Evolutionary conservation across 2,329 filamentous ascomycete genomes (phyloP).

Genomic region (Lecanicillium sp.): DNA sequence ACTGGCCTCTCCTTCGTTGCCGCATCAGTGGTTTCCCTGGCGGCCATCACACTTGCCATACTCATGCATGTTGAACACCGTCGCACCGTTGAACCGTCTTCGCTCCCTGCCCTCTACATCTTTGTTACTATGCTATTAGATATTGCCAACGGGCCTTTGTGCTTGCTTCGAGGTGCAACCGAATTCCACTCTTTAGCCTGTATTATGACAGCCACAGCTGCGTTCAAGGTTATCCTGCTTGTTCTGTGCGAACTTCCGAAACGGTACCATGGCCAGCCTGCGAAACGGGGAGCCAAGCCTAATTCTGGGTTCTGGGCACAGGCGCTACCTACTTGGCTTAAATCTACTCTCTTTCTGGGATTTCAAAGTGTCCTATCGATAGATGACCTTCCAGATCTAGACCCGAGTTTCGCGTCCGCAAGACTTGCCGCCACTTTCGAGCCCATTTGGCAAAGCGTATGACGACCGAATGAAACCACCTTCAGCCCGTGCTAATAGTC

Average conservation of each 20-base stretch:
- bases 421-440: slow-evolving; percentile 5
- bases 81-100: slow-evolving; percentile 23
- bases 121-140: slow-evolving; percentile 25
- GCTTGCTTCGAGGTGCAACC: too few species aligned
- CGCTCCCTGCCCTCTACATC: slow-evolving; percentile 23
- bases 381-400: neutral
- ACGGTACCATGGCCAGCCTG: slow-evolving; percentile 8
- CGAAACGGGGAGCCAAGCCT: slow-evolving; percentile 19
- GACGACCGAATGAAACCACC: neutral
- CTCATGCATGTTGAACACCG: slow-evolving; percentile 21
- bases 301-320: slow-evolving; percentile 13
- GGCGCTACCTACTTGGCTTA: neutral
- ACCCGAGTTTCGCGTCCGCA: neutral
- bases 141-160: slow-evolving; percentile 12
- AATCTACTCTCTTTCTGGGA: slow-evolving; percentile 2
- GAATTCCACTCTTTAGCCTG: too few species aligned
- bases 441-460: slow-evolving; percentile 15
- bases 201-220: slow-evolving; percentile 17
- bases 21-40: too few species aligned
- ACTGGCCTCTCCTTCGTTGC: too few species aligned
- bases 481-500: too few species aligned
- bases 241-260: slow-evolving; percentile 25
- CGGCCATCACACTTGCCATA: too few species aligned
- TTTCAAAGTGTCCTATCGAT: neutral
- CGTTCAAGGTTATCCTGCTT: slow-evolving; percentile 14